phyloP scores from a whole-genome alignment of 2,329 filamentous ascomycete genomes.

The Penicillium hesseltinei region DNA sequence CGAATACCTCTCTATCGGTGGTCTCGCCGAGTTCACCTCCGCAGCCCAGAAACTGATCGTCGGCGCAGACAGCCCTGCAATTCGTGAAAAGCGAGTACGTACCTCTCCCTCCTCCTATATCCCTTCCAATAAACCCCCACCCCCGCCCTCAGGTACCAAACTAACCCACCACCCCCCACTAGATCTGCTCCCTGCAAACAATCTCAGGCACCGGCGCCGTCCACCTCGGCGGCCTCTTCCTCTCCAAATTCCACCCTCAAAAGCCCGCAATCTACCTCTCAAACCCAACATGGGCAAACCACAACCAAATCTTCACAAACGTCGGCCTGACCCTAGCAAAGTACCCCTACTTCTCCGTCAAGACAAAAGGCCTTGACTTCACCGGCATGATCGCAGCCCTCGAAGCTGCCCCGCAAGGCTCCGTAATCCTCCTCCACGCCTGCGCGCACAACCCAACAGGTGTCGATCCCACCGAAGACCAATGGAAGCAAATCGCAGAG shows the following conservation, averaged over 20 bases:
- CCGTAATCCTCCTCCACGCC: conserved; percentile 86
- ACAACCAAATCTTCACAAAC: conserved; percentile 97
- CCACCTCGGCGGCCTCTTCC: conserved; percentile 90
- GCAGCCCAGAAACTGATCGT: conserved; percentile 91
- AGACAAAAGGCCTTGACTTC: conserved; percentile 89
- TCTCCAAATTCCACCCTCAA: conserved; percentile 79
- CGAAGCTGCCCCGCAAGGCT: conserved; percentile 68
- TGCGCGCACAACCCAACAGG: conserved; percentile 98
- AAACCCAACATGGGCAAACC: conserved; percentile 96
- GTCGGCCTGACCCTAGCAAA: conserved; percentile 72
- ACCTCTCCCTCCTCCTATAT: not conserved
- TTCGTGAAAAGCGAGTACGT: conserved; percentile 73
- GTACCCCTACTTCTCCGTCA: conserved; percentile 91
- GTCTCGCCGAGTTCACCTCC: conserved; percentile 77
- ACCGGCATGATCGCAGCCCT: conserved; percentile 78
- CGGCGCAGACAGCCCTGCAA: conserved; percentile 73
- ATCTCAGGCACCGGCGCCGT: conserved; percentile 96
- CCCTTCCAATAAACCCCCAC: not conserved
- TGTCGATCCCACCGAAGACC: conserved; percentile 87
- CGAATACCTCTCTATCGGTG: conserved; percentile 96
- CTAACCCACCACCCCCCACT: not conserved
- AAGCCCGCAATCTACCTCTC: conserved; percentile 81
- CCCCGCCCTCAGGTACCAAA: not conserved
- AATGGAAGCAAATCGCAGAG: conserved; percentile 86
- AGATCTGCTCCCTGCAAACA: conserved; percentile 78